phyloP scores from a whole-genome alignment of 2,329 filamentous ascomycete genomes.

The Trichoderma brevicompactum region DNA sequence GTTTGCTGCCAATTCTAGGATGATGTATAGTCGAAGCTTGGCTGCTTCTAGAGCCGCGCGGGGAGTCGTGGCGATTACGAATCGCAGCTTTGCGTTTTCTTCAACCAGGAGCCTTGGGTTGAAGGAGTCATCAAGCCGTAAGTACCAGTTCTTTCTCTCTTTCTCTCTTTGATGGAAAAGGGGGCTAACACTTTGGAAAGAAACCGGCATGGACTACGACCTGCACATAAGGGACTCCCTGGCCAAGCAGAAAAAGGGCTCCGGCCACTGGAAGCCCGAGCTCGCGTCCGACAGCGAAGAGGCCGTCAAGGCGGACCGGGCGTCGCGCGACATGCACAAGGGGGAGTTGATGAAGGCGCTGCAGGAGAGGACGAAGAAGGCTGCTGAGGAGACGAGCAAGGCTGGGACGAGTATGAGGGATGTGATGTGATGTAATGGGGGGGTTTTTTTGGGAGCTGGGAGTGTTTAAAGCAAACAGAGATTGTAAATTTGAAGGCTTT shows the following conservation, averaged over 20 bases:
- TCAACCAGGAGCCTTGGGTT: conserved; percentile 39
- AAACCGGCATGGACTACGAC: conserved; percentile 51
- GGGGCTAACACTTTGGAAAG: conserved; percentile 31
- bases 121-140: conserved; percentile 47
- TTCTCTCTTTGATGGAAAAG: too few relatives aligned
- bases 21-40: conserved; percentile 40
- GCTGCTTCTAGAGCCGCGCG: conserved; percentile 34
- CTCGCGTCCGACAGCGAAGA: conserved; percentile 81
- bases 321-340: conserved; percentile 33
- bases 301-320: conserved; percentile 70
- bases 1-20: conserved; percentile 20
- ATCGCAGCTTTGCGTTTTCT: conserved; percentile 38
- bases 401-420: conserved; percentile 53
- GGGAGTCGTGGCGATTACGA: conserved; percentile 34
- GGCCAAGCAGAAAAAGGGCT: conserved; percentile 69
- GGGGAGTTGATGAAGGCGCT: conserved; percentile 52
- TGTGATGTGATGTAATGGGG: not conserved
- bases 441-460: not conserved
- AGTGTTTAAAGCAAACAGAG: not conserved
- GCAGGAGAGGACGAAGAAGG: conserved; percentile 63
- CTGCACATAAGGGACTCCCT: conserved; percentile 65
- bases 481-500: too few relatives aligned
- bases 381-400: conserved; percentile 53
- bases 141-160: conserved; percentile 30
- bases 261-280: conserved; percentile 76